Base-by-base conservation (phyloP, 805 yeast genomes). In the Lipomyces lipofer region DNA sequence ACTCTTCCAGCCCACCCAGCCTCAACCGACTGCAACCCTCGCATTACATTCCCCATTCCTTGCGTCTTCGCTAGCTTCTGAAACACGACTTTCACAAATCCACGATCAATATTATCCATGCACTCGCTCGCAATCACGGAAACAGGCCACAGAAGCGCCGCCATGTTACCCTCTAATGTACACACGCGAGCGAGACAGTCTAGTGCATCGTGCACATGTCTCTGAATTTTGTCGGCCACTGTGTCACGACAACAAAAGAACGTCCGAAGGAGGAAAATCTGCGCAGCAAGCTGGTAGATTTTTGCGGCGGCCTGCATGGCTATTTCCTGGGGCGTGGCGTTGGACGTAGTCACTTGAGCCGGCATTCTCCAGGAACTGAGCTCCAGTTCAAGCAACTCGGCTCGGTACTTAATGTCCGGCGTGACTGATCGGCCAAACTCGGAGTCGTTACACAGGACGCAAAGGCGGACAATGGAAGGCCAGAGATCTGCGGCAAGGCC, bases 141-240 rank as follows among this genome's bases (percentile, higher is more conserved):
- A 7, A 58, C 58, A n/a, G 62, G 62, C 62, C 62, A 58, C 22
- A 58, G 47, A 24, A 58, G 33, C 30, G 56, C 60, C 6, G 62
- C 62, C 62, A 56, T 58, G 32, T 52, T 56, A 2, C 61, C 62
- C 17, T 56, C 62, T 8, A 58, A 42, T 2, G 62, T 56, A 24
- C 62, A 58, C 24, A 58, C 60, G 4, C 58, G 47, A 6, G 62
- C 57, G 6, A 58, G 52, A 22, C 51, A 49, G 21, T 56, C 58
- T 22, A 58, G 47, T 8, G 58, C 62, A 9, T 44, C 10, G 3
- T 54, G 51, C 17, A 52, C 60, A 36, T 52, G 57, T 9, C 38
- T 19, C 40, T 58, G 62, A 4, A 58, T 49, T 32, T 43, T 35
- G 28, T 54, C 52, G 5, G 51, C 56, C n/a, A 40, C 52, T 24